phyloP scores from a whole-genome alignment of 148 eudicot genomes.

The Rhododendron simsii region DNA sequence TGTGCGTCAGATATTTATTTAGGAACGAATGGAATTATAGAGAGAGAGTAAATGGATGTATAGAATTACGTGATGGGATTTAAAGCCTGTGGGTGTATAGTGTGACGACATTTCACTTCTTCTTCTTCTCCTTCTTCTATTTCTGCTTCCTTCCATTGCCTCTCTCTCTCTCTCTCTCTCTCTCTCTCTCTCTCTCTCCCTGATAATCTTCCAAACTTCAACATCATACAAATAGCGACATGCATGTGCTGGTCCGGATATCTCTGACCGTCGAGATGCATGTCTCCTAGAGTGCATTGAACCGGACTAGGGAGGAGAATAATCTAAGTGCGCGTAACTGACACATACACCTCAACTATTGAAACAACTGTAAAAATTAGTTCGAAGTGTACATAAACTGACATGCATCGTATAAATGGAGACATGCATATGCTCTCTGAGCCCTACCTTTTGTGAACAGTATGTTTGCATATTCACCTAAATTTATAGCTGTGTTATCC shows the following conservation, averaged over 20 bases:
- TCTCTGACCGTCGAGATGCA: neutral
- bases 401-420: neutral
- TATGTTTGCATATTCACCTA: conserved; percentile 1
- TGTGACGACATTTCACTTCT: conserved; percentile 17
- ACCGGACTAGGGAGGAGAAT: no score
- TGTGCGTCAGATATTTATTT: no score
- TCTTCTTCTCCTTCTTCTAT: conserved; percentile 3
- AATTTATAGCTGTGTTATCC: neutral
- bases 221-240: neutral
- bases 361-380: no score
- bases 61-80: conserved; percentile 43
- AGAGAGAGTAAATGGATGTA: conserved; percentile 17
- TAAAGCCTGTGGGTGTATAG: conserved; percentile 17
- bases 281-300: no score
- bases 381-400: neutral
- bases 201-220: conserved; percentile 15
- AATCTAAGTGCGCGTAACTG: neutral
- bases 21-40: no score
- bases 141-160: neutral
- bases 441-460: conserved; percentile 7
- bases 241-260: neutral
- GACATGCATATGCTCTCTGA: conserved; percentile 12
- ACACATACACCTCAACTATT: neutral
- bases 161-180: no score
- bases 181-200: no score